Percentiles rank a stretch among this genome's conserved stretches.
phyloP scores from a whole-genome alignment of 2,329 filamentous ascomycete genomes.

The Cadophora gregata region DNA sequence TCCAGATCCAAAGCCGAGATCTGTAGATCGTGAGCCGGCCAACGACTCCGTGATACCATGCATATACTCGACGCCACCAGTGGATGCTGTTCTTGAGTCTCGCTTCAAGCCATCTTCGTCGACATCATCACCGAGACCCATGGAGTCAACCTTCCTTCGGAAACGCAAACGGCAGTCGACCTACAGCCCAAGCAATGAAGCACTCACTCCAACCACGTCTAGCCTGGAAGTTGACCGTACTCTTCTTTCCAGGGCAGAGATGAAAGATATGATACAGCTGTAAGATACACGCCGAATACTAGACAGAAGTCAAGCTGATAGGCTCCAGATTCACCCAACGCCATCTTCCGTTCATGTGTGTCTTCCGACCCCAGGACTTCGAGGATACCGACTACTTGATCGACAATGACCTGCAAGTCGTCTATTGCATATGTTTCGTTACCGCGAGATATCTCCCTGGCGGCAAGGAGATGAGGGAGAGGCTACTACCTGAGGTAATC shows the following conservation, averaged over 20 bases:
- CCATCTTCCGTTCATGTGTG: conserved; percentile 18
- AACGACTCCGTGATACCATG: conserved; percentile 19
- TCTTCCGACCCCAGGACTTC: conserved; percentile 18
- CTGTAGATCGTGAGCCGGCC: background rate
- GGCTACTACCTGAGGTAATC: conserved; percentile 22
- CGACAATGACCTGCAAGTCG: conserved; percentile 21
- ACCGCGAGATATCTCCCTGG: conserved; percentile 26
- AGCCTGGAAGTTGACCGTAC: conserved; percentile 3
- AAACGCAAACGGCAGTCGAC: conserved; percentile 18
- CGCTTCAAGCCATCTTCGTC: background rate
- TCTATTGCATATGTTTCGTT: conserved; percentile 27
- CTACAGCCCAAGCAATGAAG: conserved; percentile 2
- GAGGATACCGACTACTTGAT: conserved; percentile 18
- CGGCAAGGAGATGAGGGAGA: conserved; percentile 22
- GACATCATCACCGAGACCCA: background rate
- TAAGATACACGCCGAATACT: background rate
- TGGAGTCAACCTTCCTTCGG: background rate
- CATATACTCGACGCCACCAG: conserved; percentile 28
- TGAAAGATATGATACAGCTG: conserved; percentile 25
- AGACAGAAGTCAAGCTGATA: background rate
- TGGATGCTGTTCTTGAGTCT: conserved; percentile 21
- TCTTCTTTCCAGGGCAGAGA: conserved; percentile 19
- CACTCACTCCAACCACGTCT: conserved; percentile 13
- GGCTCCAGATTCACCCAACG: conserved; percentile 19
- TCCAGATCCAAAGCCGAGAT: background rate